Percentiles rank a stretch among this genome's conserved stretches.
phyloP scores from a whole-genome alignment of 768 basidiomycete genomes.

The Tulasnella sp. region DNA sequence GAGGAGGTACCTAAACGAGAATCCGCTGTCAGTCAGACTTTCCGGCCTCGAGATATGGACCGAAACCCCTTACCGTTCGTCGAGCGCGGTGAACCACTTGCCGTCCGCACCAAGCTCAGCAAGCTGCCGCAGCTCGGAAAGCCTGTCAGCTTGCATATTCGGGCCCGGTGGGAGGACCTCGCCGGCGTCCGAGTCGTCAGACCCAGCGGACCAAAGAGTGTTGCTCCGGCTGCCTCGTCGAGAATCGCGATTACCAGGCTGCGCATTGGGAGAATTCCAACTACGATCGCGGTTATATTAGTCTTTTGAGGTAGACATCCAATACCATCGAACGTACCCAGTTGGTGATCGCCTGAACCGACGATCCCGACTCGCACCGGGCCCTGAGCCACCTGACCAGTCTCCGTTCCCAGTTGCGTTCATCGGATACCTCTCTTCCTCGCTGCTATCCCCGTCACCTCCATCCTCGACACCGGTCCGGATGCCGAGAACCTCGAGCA shows the following conservation, averaged over 20 bases:
- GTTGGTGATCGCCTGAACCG: slow-evolving; percentile 6
- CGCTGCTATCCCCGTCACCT: slow-evolving; percentile 58
- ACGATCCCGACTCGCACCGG: neutral
- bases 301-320: neutral
- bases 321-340: neutral
- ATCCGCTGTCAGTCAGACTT: neutral
- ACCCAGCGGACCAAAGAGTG: neutral
- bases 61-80: slow-evolving; percentile 60
- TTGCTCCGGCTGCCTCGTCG: neutral
- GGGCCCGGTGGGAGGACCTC: slow-evolving; percentile 24
- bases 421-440: slow-evolving; percentile 43
- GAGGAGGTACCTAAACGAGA: slow-evolving; percentile 61
- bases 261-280: slow-evolving; percentile 13
- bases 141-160: slow-evolving; percentile 15
- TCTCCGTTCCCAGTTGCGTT: neutral
- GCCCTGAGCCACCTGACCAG: neutral
- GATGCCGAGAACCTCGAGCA: slow-evolving; percentile 97
- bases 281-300: neutral
- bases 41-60: neutral
- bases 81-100: slow-evolving; percentile 94
- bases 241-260: neutral
- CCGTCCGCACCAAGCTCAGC: slow-evolving; percentile 63
- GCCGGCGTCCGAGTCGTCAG: slow-evolving; percentile 22
- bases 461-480: slow-evolving; percentile 95
- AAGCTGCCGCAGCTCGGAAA: slow-evolving; percentile 27